These are phyloP conservation scores for Xerocomus nothofagi DNA, from an alignment of 1,284 basidiomycete species.

Conservation along the genomic window DNA sequence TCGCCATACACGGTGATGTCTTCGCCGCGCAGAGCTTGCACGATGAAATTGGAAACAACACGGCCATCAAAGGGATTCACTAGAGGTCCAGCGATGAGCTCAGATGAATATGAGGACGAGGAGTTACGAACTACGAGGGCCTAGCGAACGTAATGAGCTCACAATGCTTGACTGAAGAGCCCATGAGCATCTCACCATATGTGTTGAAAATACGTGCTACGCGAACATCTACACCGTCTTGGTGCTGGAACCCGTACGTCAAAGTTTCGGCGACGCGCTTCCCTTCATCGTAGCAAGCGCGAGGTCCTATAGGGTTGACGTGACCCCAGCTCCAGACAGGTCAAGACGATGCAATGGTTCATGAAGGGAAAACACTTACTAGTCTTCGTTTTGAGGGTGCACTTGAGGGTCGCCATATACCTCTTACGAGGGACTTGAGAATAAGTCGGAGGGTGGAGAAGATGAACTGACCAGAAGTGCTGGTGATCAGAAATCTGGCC, in stretches of 20 bases:
- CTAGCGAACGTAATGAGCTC: slow-evolving; percentile 23
- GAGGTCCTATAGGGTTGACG: slow-evolving; percentile 95
- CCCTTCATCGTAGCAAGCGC: slow-evolving; percentile 98
- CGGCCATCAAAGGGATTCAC: slow-evolving; percentile 97
- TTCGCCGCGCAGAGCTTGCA: slow-evolving; percentile 93
- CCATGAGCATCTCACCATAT: slow-evolving; percentile 48
- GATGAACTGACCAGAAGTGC: slow-evolving; percentile 73
- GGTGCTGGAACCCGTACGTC: slow-evolving; percentile 92
- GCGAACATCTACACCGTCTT: slow-evolving; percentile 93
- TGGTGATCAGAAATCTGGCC: slow-evolving; percentile 93
- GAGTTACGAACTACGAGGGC: slow-evolving; percentile 47
- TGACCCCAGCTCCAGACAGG: slow-evolving; percentile 79
- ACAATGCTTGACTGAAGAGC: neutral
- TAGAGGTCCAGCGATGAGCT: slow-evolving; percentile 34
- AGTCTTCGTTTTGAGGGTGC: slow-evolving; percentile 93
- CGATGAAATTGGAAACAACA: slow-evolving; percentile 98
- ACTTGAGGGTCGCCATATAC: slow-evolving; percentile 97
- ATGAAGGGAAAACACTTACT: slow-evolving; percentile 53
- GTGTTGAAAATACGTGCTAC: slow-evolving; percentile 97
- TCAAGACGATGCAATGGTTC: slow-evolving; percentile 17
- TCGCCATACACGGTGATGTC: slow-evolving; percentile 98
- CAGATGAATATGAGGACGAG: neutral
- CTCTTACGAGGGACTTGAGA: slow-evolving; percentile 51
- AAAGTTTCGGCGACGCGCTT: slow-evolving; percentile 95
- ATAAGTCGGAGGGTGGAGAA: neutral